phyloP scores from a whole-genome alignment of 2,329 filamentous ascomycete genomes.

The Metarhizium robertsii region DNA sequence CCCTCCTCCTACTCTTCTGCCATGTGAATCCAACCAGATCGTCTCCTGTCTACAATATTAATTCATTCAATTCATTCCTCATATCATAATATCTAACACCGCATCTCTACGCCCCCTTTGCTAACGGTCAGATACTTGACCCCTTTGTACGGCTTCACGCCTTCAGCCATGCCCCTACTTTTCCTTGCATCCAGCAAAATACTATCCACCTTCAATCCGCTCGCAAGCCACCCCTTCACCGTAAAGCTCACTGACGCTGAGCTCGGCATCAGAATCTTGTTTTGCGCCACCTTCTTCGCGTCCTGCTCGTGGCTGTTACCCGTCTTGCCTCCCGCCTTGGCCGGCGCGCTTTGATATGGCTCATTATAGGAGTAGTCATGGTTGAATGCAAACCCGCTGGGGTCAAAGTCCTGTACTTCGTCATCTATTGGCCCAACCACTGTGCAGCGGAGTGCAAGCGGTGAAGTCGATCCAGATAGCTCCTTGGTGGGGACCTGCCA shows the following conservation, averaged over 20 bases:
- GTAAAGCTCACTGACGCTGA: conserved; percentile 66
- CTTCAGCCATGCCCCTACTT: conserved; percentile 76
- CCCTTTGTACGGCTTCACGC: conserved; percentile 91
- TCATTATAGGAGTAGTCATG: conserved; percentile 45
- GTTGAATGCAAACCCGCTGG: conserved; percentile 42
- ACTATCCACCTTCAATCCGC: conserved; percentile 58
- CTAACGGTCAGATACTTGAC: conserved; percentile 89
- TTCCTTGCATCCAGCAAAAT: conserved; percentile 64
- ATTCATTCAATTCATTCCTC: not conserved
- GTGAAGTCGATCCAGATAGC: conserved; percentile 53
- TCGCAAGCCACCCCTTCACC: conserved; percentile 60
- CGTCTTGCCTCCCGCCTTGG: conserved; percentile 22
- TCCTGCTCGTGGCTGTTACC: conserved; percentile 36
- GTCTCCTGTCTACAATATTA: not conserved
- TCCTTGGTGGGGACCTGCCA: conserved; percentile 80
- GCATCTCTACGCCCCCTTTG: conserved; percentile 53
- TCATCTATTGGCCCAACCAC: conserved; percentile 57
- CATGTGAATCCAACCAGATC: not conserved
- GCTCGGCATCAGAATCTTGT: conserved; percentile 70
- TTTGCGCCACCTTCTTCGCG: conserved; percentile 51
- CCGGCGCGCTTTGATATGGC: conserved; percentile 41
- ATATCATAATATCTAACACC: conserved; percentile 33
- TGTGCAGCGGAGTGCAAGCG: conserved; percentile 69
- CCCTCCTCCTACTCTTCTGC: not conserved
- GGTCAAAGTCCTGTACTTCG: conserved; percentile 37